phyloP scores from a whole-genome alignment of 2,329 filamentous ascomycete species.

The Cordyceps militaris region DNA sequence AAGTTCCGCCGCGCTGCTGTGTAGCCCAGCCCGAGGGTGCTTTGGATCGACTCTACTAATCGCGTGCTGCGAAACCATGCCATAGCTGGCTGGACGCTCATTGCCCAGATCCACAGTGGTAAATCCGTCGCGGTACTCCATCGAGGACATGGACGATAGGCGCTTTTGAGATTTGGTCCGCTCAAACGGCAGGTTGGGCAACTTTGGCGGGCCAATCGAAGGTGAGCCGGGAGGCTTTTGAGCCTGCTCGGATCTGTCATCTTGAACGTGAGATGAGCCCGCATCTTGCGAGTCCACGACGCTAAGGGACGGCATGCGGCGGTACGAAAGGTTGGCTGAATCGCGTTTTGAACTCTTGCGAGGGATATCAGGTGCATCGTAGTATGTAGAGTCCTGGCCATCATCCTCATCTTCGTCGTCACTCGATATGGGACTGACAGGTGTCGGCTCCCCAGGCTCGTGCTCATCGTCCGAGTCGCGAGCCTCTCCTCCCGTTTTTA shows the following conservation, averaged over 20 bases:
- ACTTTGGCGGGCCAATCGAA: slow-evolving; percentile 19
- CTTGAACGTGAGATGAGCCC: neutral
- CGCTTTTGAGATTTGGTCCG: slow-evolving; percentile 47
- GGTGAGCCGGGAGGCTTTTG: slow-evolving; percentile 17
- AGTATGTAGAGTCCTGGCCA: slow-evolving; percentile 20
- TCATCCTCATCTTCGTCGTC: slow-evolving; percentile 33
- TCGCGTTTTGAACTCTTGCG: slow-evolving; percentile 65
- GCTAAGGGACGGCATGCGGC: slow-evolving; percentile 30
- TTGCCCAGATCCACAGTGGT: slow-evolving; percentile 35
- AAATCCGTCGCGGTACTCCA: slow-evolving; percentile 39
- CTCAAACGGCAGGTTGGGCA: slow-evolving; percentile 49
- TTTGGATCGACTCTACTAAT: slow-evolving; percentile 48
- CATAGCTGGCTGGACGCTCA: slow-evolving; percentile 47
- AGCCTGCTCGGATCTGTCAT: slow-evolving; percentile 10
- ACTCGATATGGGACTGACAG: slow-evolving; percentile 27
- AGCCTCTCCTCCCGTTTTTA: slow-evolving; percentile 41
- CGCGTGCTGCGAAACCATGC: slow-evolving; percentile 51
- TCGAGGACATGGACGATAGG: slow-evolving; percentile 44
- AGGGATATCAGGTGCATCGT: slow-evolving; percentile 52
- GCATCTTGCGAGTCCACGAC: slow-evolving; percentile 18
- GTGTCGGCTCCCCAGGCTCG: slow-evolving; percentile 20
- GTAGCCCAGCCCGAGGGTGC: slow-evolving; percentile 35
- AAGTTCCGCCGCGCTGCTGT: slow-evolving; percentile 51
- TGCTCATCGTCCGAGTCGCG: slow-evolving; percentile 37
- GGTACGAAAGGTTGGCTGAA: slow-evolving; percentile 29